phyloP scores from a whole-genome alignment of 352 stramenopile species.

The Phytophthora tubulina region DNA sequence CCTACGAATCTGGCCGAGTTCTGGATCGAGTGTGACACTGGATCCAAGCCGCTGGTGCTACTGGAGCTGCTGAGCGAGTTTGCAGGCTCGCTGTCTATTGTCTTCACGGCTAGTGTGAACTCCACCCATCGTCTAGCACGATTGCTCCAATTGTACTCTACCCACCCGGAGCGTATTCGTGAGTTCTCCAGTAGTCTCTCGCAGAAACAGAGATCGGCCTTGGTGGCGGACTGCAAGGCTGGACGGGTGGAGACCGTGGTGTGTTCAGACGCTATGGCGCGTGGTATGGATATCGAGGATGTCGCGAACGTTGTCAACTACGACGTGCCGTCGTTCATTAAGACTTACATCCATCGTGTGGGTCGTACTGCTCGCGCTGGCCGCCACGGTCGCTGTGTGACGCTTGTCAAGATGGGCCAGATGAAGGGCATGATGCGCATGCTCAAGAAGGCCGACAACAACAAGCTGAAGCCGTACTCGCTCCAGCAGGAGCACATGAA shows the following conservation, averaged over 20 bases:
- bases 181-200: constrained; percentile 87
- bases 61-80: constrained; percentile 92
- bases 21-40: constrained; percentile 93
- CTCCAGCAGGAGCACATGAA: constrained; percentile 83
- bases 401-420: constrained; percentile 86
- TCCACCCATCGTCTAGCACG: constrained; percentile 96
- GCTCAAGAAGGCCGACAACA: constrained; percentile 87
- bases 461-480: constrained; percentile 73
- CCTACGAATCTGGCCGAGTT: constrained; percentile 86
- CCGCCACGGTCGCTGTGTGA: constrained; percentile 77
- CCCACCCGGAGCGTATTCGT: constrained; percentile 63
- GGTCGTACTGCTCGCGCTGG: constrained; percentile 85
- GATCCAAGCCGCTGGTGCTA: constrained; percentile 96
- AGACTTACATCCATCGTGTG: constrained; percentile 93
- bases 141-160: constrained; percentile 92
- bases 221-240: constrained; percentile 84
- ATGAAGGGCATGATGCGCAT: constrained; percentile 84
- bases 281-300: constrained; percentile 94
- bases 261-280: constrained; percentile 93
- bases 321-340: constrained; percentile 91
- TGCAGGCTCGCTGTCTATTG: constrained; percentile 84
- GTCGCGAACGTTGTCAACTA: constrained; percentile 96
- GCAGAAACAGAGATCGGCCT: constrained; percentile 78
- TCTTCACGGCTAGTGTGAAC: constrained; percentile 98
- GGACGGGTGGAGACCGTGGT: constrained; percentile 83